These are phyloP conservation scores for Fraxinus cuspidata DNA, from an alignment of 257 asterid species.

Conservation along the genomic window DNA sequence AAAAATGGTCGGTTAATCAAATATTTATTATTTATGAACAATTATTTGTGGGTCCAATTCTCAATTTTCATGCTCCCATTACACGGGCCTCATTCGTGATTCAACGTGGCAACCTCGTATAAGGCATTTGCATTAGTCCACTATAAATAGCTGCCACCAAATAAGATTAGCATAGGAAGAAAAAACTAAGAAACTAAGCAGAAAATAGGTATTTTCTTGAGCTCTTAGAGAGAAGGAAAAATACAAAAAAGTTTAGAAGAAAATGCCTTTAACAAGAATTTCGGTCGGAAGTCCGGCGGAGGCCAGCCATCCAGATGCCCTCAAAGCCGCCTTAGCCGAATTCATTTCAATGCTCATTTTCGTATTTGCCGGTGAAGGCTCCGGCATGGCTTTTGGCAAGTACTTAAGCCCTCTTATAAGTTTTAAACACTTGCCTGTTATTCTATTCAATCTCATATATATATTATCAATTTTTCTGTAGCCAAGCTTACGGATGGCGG, in stretches of 20 bases:
- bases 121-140: not conserved
- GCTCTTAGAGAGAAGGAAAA: conserved; percentile 7
- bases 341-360: conserved; percentile 78
- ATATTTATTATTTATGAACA: conserved; percentile 22
- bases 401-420: not conserved
- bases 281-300: conserved; percentile 66
- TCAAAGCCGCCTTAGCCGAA: conserved; percentile 80
- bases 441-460: no score
- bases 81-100: conserved; percentile 22
- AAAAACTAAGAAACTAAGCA: not conserved
- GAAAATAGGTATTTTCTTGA: not conserved
- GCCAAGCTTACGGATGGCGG: conserved; percentile 67
- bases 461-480: conserved; percentile 3
- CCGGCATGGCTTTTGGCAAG: conserved; percentile 87
- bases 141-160: conserved; percentile 14
- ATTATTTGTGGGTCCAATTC: conserved; percentile 41
- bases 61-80: conserved; percentile 27
- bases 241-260: not conserved
- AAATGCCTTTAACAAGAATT: conserved; percentile 66
- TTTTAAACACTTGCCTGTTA: no score
- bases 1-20: conserved; percentile 45
- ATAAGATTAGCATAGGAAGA: not conserved
- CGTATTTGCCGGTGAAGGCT: conserved; percentile 83
- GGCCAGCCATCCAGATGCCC: conserved; percentile 67
- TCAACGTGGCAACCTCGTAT: conserved; percentile 42